Conservation (phyloP, 768 basidiomycete genomes). For the Obba rivulosa region DNA sequence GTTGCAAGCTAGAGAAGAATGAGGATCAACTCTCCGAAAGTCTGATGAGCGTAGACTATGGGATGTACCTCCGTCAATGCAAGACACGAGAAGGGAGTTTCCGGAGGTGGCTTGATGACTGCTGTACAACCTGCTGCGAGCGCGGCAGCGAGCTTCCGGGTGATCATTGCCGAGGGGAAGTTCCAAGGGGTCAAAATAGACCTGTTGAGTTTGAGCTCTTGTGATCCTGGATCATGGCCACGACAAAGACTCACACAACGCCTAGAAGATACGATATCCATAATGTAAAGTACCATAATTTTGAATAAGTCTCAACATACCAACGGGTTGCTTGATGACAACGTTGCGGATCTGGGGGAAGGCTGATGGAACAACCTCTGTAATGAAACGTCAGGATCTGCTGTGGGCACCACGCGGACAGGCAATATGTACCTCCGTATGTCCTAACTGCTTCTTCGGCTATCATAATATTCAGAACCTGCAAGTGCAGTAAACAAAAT, state of each 20-base stretch:
- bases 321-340: conserved; percentile 90
- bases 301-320: conserved; percentile 32
- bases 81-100: conserved; percentile 90
- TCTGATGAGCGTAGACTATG: not conserved
- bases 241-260: conserved; percentile 36
- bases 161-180: conserved; percentile 94
- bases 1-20: conserved; percentile 51
- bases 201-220: conserved; percentile 29
- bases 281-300: not conserved
- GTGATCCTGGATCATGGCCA: not conserved
- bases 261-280: conserved; percentile 21
- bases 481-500: not conserved
- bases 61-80: conserved; percentile 78
- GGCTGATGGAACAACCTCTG: conserved; percentile 81
- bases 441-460: conserved; percentile 90
- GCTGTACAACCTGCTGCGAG: conserved; percentile 95
- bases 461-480: conserved; percentile 24
- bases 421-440: conserved; percentile 61
- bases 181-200: conserved; percentile 87
- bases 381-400: not conserved
- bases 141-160: conserved; percentile 83
- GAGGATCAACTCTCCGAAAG: not conserved
- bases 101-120: conserved; percentile 92
- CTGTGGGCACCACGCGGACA: not conserved
- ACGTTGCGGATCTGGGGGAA: conserved; percentile 70